A percentile compares a stretch with the other conserved stretches of the same genome.
Evolutionary conservation across 116 monocot genomes (phyloP).

Genomic region (Zostera marina): DNA sequence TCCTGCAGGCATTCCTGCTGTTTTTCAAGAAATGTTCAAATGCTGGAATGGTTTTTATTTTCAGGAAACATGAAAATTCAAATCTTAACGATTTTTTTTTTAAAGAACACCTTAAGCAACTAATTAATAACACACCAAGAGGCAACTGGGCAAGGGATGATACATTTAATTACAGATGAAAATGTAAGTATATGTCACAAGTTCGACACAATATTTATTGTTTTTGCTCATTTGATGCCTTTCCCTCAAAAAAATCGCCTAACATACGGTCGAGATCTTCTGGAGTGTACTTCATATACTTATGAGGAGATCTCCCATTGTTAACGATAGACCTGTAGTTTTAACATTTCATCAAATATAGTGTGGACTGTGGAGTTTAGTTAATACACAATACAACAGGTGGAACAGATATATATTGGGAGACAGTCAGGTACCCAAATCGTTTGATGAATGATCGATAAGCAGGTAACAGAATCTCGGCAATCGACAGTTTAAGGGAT

Average conservation of each 20-base stretch:
- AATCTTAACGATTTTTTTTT: too few species aligned
- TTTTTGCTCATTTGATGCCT: constrained; percentile 4
- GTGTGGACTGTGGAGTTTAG: too few species aligned
- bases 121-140: too few species aligned
- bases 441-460: constrained; percentile 71
- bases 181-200: too few species aligned
- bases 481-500: constrained; percentile 65
- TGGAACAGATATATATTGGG: background rate
- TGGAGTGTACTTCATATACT: constrained; percentile 12
- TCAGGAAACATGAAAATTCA: too few species aligned
- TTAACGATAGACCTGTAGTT: constrained; percentile 12
- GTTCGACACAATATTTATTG: too few species aligned
- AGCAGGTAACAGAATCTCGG: constrained; percentile 73
- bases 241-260: constrained; percentile 16
- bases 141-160: too few species aligned
- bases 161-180: background rate
- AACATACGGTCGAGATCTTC: constrained; percentile 16
- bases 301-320: constrained; percentile 11
- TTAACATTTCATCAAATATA: constrained; percentile 1
- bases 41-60: too few species aligned
- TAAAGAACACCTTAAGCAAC: too few species aligned
- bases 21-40: too few species aligned
- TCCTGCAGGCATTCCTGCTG: too few species aligned
- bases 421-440: too few species aligned
- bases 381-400: background rate